These are phyloP conservation scores for Wallacemonas collosoma DNA, from an alignment of 208 protist genomes.

Conservation along the genomic window DNA sequence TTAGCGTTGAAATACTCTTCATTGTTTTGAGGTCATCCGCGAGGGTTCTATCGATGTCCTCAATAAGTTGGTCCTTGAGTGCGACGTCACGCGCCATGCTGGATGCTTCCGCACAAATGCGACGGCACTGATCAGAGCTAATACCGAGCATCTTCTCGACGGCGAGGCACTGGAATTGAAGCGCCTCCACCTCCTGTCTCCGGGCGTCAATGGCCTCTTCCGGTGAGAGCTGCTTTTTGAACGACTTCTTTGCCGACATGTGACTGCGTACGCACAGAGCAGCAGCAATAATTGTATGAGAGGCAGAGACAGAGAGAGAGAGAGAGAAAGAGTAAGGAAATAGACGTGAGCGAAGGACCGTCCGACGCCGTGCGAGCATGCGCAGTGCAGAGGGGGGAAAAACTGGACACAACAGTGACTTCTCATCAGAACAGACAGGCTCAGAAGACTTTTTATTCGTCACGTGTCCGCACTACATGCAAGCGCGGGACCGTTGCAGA, in stretches of 20 bases:
- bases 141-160: conserved; percentile 86
- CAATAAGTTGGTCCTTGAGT: conserved; percentile 60
- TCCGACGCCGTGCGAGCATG: too few relatives aligned
- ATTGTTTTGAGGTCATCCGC: conserved; percentile 69
- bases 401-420: too few relatives aligned
- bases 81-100: conserved; percentile 59
- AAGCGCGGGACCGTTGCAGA: too few relatives aligned
- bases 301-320: conserved; percentile 15
- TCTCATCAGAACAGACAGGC: too few relatives aligned
- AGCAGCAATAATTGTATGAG: background rate
- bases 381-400: too few relatives aligned
- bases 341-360: background rate
- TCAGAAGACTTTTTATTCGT: too few relatives aligned
- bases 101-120: conserved; percentile 48
- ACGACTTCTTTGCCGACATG: conserved; percentile 34
- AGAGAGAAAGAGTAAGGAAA: background rate
- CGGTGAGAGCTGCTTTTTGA: conserved; percentile 56
- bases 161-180: conserved; percentile 64
- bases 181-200: conserved; percentile 47
- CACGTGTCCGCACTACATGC: too few relatives aligned
- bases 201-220: conserved; percentile 73
- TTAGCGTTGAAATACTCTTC: conserved; percentile 62
- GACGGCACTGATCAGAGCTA: conserved; percentile 68
- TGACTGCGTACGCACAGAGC: background rate
- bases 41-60: conserved; percentile 47